Evolutionary conservation across 192 early-diverging fungal genomes (phyloP).

Genomic region (Thamnidium elegans): DNA sequence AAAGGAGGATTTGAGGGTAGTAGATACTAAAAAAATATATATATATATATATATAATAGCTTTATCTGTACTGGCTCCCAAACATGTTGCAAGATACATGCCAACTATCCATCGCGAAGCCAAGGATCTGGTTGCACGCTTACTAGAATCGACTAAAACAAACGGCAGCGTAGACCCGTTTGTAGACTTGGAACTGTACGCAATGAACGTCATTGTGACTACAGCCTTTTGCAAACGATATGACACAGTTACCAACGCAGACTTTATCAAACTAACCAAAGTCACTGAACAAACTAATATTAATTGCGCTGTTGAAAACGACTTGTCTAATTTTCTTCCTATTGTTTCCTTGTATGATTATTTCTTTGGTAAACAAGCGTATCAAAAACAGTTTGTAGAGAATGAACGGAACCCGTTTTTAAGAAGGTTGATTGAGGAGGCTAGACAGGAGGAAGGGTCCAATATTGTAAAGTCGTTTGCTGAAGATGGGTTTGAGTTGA

Average conservation of each 20-base stretch:
- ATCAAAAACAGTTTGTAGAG: neutral
- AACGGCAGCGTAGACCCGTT: neutral
- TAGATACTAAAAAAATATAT: too few species aligned
- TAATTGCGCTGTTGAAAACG: neutral
- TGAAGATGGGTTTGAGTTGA: neutral
- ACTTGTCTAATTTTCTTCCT: constrained; percentile 2
- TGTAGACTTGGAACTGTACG: neutral
- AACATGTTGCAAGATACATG: neutral
- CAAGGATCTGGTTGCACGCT: neutral
- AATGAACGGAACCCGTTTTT: neutral
- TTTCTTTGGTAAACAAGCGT: neutral
- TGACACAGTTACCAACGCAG: neutral
- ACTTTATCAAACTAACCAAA: neutral
- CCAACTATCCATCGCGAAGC: neutral
- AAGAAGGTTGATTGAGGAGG: neutral
- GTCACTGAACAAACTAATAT: neutral
- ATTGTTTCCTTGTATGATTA: neutral
- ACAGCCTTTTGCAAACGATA: neutral
- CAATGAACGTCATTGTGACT: neutral
- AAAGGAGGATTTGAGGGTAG: too few species aligned
- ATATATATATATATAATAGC: too few species aligned
- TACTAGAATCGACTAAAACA: neutral
- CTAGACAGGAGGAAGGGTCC: neutral
- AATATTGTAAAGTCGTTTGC: constrained; percentile 4
- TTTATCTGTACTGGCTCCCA: too few species aligned